These are phyloP conservation scores for Leccinum arenicola DNA, from an alignment of 768 basidiomycete species.

Conservation along the genomic window DNA sequence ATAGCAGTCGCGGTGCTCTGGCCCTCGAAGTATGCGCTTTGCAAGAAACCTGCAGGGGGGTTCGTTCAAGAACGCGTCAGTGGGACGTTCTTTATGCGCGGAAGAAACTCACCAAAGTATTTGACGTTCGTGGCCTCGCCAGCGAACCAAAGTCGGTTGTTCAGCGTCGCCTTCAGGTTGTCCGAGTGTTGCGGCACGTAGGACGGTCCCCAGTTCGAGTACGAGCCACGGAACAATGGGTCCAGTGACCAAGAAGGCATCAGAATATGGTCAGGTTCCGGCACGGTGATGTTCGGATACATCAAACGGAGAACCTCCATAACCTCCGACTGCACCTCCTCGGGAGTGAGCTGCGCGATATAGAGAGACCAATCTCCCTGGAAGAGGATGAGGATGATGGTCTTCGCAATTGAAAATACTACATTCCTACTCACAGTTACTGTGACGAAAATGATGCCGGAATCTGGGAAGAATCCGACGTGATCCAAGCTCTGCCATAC, in stretches of 20 bases:
- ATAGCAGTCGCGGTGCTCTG: conserved; percentile 38
- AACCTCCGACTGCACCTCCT: conserved; percentile 49
- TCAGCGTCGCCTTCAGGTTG: conserved; percentile 55
- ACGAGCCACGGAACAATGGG: conserved; percentile 44
- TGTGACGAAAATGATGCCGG: conserved; percentile 41
- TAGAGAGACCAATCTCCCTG: conserved; percentile 63
- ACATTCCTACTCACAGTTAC: conserved; percentile 22
- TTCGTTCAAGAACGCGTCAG: background rate
- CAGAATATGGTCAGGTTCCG: conserved; percentile 54
- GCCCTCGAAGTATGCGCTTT: conserved; percentile 60
- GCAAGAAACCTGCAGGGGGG: conserved; percentile 44
- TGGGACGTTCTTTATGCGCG: background rate
- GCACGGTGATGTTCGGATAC: conserved; percentile 54
- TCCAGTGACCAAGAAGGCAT: conserved; percentile 55
- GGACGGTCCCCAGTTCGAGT: conserved; percentile 68
- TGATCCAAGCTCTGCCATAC: conserved; percentile 69
- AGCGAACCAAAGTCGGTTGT: conserved; percentile 53
- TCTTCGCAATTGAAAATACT: background rate
- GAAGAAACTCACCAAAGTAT: conserved; percentile 50
- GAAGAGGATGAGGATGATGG: background rate
- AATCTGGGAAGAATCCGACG: conserved; percentile 55
- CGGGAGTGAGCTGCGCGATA: conserved; percentile 50
- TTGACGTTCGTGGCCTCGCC: conserved; percentile 59
- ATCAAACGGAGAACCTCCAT: conserved; percentile 55
- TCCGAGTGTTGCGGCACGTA: conserved; percentile 51